Conservation (phyloP, 2,329 filamentous ascomycete genomes). For the Cercospora sp. region DNA sequence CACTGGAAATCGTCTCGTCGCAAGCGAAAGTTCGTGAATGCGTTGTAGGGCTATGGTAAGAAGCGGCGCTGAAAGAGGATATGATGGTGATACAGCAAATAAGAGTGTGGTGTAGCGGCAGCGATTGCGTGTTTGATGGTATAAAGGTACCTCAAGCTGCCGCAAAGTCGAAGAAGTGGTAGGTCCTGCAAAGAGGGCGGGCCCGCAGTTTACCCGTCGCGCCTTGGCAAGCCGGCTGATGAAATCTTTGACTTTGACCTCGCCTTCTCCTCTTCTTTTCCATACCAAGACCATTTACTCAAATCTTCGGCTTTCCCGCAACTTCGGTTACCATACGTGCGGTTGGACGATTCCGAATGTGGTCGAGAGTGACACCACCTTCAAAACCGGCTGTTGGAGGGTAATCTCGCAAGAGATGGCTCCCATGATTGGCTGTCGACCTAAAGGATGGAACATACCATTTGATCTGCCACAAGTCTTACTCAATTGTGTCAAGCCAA, state of each 20-base stretch:
- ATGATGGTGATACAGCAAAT: background rate
- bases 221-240: background rate
- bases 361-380: conserved; percentile 72
- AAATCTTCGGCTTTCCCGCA: conserved; percentile 61
- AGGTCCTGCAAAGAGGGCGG: conserved; percentile 1
- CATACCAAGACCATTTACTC: conserved; percentile 67
- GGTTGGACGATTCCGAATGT: conserved; percentile 69
- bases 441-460: conserved; percentile 61
- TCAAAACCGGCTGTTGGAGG: conserved; percentile 84
- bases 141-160: background rate
- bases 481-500: no score
- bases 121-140: background rate
- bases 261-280: conserved; percentile 35
- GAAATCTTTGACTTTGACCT: conserved; percentile 19
- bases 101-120: background rate
- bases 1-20: background rate
- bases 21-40: background rate
- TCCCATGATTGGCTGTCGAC: conserved; percentile 69
- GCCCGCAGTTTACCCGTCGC: background rate
- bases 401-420: conserved; percentile 49
- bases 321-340: conserved; percentile 53
- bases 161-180: background rate
- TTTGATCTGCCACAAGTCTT: background rate
- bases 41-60: background rate
- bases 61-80: background rate